Percentiles rank a stretch among this genome's conserved stretches.
Conservation (phyloP, 83 land plant species). For the Diphasiastrum complanatum region DNA sequence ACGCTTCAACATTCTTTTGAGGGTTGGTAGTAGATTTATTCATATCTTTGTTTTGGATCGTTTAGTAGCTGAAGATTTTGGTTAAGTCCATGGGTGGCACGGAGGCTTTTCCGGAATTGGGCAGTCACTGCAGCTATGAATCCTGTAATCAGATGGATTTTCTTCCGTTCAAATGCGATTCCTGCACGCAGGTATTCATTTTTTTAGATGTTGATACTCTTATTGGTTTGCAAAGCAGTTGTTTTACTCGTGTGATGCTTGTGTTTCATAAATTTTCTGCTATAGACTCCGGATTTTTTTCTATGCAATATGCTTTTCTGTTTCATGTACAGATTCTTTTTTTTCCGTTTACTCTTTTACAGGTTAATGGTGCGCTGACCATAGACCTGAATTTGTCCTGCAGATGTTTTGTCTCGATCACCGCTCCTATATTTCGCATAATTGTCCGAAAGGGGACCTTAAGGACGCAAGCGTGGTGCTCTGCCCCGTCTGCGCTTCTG, state of each 20-base stretch:
- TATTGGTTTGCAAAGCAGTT: background rate
- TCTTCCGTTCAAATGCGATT: conserved; percentile 17
- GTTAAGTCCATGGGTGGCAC: conserved; percentile 27
- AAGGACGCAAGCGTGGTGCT: conserved; percentile 54
- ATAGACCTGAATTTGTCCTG: background rate
- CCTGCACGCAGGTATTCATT: conserved; percentile 13
- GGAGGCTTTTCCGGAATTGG: conserved; percentile 13
- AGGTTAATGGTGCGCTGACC: background rate
- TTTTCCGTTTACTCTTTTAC: too few species aligned
- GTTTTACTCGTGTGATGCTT: background rate
- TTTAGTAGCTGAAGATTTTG: too few species aligned
- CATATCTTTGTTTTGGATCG: too few species aligned
- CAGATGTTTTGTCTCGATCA: conserved; percentile 81
- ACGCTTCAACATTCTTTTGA: too few species aligned
- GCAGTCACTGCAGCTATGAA: conserved; percentile 8
- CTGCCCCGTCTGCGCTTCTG: conserved; percentile 51
- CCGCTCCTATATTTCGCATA: conserved; percentile 49
- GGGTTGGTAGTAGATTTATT: too few species aligned
- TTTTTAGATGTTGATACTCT: background rate
- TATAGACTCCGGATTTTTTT: background rate
- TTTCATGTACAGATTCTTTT: background rate
- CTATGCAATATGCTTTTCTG: background rate
- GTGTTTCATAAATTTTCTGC: background rate
- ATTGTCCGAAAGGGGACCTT: conserved; percentile 48
- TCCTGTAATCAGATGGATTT: conserved; percentile 11